Evolutionary conservation across 768 basidiomycete species (phyloP).

Genomic region (Russula abietina): DNA sequence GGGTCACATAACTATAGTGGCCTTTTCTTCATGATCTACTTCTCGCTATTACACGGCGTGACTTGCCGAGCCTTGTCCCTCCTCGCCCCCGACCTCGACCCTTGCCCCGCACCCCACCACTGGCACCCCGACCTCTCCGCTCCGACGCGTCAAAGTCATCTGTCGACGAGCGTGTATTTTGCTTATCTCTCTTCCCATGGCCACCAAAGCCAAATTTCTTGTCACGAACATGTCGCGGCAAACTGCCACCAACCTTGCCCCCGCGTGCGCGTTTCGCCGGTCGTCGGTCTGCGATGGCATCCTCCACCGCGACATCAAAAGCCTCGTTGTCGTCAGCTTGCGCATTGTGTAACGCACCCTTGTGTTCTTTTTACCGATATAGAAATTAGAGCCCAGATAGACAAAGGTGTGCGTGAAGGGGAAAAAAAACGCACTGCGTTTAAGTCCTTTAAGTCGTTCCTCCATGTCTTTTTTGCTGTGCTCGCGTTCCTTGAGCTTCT

Average conservation of each 20-base stretch:
- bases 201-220: conserved; percentile 81
- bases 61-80: conserved; percentile 51
- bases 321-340: conserved; percentile 54
- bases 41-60: conserved; percentile 42
- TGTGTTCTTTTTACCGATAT: conserved; percentile 54
- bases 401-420: not conserved
- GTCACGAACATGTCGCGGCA: conserved; percentile 61
- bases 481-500: conserved; percentile 89
- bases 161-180: conserved; percentile 76
- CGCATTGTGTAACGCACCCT: conserved; percentile 68
- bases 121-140: conserved; percentile 31
- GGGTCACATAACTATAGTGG: not conserved
- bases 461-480: conserved; percentile 88
- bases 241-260: conserved; percentile 25
- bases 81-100: conserved; percentile 33
- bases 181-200: conserved; percentile 61
- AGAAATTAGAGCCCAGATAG: not conserved
- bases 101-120: conserved; percentile 32
- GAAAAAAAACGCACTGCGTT: conserved; percentile 62
- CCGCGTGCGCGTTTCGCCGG: conserved; percentile 52
- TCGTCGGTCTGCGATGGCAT: conserved; percentile 70
- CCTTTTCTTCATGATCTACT: conserved; percentile 25
- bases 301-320: conserved; percentile 88
- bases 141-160: conserved; percentile 52
- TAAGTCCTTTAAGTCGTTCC: conserved; percentile 77